phyloP scores from a whole-genome alignment of 75 land plant genomes.

The Selaginella moellendorffii region DNA sequence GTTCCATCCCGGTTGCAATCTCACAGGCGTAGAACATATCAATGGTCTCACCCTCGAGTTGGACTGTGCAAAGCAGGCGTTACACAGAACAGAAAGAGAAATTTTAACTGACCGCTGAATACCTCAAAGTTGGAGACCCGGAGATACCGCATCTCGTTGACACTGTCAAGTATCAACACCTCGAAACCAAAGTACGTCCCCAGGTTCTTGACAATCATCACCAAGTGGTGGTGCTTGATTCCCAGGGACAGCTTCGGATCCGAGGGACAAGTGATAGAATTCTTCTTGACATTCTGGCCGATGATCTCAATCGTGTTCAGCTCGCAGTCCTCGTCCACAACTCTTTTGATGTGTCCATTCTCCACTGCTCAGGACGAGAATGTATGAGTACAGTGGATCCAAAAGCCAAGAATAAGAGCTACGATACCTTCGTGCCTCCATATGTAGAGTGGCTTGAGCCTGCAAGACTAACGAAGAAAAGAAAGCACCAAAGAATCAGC shows the following conservation, averaged over 20 bases:
- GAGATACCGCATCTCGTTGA: constrained; percentile 22
- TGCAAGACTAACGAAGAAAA: constrained; percentile 2
- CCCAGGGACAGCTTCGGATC: constrained; percentile 24
- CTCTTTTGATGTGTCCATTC: constrained; percentile 29
- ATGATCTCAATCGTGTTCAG: constrained; percentile 26
- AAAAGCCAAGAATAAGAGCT: too few relatives aligned
- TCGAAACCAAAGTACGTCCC: constrained; percentile 31
- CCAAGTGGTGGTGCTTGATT: constrained; percentile 24
- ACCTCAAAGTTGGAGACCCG: constrained; percentile 34
- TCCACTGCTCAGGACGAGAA: constrained; percentile 17
- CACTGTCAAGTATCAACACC: constrained; percentile 27
- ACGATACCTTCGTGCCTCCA: constrained; percentile 28
- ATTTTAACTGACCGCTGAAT: background rate
- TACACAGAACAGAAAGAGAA: background rate
- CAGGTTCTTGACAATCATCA: constrained; percentile 31
- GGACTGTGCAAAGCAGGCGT: constrained; percentile 14
- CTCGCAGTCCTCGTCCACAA: constrained; percentile 27
- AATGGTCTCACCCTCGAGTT: constrained; percentile 25
- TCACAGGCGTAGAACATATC: constrained; percentile 32
- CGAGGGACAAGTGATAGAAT: constrained; percentile 27
- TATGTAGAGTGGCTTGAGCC: constrained; percentile 31
- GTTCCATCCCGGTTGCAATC: constrained; percentile 32
- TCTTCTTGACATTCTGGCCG: constrained; percentile 27
- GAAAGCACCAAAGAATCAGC: too few relatives aligned
- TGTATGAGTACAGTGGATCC: background rate